Evolutionary conservation across 2,329 filamentous ascomycete species (phyloP).

Genomic region (Arthrobotrys entomopaga): DNA sequence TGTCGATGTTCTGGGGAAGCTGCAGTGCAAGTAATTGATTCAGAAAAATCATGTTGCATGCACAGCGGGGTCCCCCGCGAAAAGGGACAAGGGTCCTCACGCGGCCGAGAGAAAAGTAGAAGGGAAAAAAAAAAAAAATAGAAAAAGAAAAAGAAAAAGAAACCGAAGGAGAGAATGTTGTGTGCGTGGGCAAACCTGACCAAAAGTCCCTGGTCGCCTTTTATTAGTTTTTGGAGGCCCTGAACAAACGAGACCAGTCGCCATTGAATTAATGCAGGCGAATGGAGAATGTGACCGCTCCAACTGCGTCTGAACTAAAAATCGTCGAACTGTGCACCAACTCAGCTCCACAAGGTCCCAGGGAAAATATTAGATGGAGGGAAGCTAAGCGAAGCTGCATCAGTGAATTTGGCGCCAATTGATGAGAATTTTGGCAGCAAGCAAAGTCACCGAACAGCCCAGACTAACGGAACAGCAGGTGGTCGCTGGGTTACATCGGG

Average conservation of each 20-base stretch:
- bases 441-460: too few species aligned
- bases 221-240: not conserved
- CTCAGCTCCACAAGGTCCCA: conserved; percentile 3
- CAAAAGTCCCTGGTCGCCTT: not conserved
- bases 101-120: too few species aligned
- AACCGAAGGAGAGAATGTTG: too few species aligned
- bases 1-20: too few species aligned
- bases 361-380: not conserved
- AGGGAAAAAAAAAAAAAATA: conserved; percentile 1
- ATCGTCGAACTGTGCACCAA: not conserved
- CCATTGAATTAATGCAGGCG: not conserved
- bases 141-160: not conserved
- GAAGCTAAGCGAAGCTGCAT: conserved; percentile 24
- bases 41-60: too few species aligned
- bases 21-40: too few species aligned
- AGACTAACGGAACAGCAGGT: too few species aligned
- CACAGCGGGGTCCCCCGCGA: too few species aligned
- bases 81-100: not conserved
- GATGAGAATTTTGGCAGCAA: too few species aligned
- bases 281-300: conserved; percentile 1
- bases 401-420: conserved; percentile 8
- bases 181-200: not conserved
- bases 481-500: too few species aligned
- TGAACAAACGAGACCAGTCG: not conserved
- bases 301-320: not conserved